Base-by-base conservation (phyloP, 2,329 filamentous ascomycete genomes). In the Beauveria varroae region DNA sequence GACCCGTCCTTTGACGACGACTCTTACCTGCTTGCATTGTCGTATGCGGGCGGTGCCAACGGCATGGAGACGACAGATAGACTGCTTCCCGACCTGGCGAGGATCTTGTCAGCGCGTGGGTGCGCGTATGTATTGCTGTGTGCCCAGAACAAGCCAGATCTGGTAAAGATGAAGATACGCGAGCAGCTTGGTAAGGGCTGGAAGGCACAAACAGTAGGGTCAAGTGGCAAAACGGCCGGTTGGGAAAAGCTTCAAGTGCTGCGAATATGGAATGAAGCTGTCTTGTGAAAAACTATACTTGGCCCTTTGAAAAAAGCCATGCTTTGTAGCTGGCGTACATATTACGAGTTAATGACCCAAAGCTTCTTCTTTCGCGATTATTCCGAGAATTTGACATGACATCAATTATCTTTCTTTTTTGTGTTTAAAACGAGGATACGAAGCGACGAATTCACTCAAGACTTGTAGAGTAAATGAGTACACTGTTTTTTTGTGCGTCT, bases 211-310 rank as follows among this genome's bases (percentile, higher is more conserved):
- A 90, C 84, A 20, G 92, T 96, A 5, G 88, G 90, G 7, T 83
- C 81, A 59, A 97, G 91, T 73, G 93, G 93, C 54, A 91, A 88
- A 78, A 86, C 89, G 73, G 93, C 89, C 34, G 95, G 95, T 0
- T 96, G 93, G 93, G 95, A 99, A 78, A 96, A 89, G 76, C 78
- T 99, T 73, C 88, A 92, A 70, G 89, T 99, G 68, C 78, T 98
- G 67, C 85, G 93, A 71, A 89, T 96, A 71, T 96, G 91, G 89
- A 84, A 85, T 68, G 79, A 79, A 16, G 40, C 37, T 10, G 49
- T n/a, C 16, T 10, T 44, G 37, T 51, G 22, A 52, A 10, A 5
- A 1, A 34, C 26, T n/a, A 9, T 10, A 26, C 2, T 16, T 24
- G 28, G 30, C 3, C 18, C 6, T 20, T 28, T 2, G 1, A 47